Evolutionary conservation across 495 filamentous ascomycete genomes (phyloP).

Genomic region (Cercophora sp.): DNA sequence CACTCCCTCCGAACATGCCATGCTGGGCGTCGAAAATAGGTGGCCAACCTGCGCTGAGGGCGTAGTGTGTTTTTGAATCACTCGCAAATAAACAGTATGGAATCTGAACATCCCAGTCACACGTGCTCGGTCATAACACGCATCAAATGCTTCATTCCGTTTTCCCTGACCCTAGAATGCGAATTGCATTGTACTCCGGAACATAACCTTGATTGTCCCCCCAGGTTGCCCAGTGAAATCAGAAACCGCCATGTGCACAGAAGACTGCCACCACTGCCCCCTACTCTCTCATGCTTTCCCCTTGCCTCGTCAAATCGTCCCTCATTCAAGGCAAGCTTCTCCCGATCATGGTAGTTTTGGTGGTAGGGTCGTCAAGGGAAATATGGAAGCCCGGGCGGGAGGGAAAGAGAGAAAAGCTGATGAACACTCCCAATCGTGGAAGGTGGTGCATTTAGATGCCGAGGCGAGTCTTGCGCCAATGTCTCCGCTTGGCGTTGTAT

Average conservation of each 20-base stretch:
- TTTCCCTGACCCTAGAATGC: slow-evolving; percentile 27
- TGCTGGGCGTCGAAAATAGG: background rate
- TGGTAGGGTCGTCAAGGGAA: too few relatives aligned
- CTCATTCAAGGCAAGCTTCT: slow-evolving; percentile 1
- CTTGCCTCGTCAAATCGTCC: slow-evolving; percentile 7
- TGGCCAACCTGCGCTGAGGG: background rate
- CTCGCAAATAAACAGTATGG: too few relatives aligned
- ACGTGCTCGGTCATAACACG: background rate
- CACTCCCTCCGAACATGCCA: too few relatives aligned
- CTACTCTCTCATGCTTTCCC: background rate
- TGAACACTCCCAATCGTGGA: slow-evolving; percentile 20
- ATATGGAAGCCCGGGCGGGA: too few relatives aligned
- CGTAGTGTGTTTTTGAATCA: too few relatives aligned
- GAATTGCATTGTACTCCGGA: slow-evolving; percentile 16
- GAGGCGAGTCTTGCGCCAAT: slow-evolving; percentile 99
- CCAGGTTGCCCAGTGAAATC: slow-evolving; percentile 16
- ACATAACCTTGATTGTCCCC: background rate
- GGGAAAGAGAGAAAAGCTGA: too few relatives aligned
- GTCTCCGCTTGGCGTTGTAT: slow-evolving; percentile 99
- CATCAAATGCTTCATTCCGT: slow-evolving; percentile 19
- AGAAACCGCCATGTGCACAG: slow-evolving; percentile 14
- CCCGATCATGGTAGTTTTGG: too few relatives aligned
- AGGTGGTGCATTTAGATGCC: slow-evolving; percentile 69
- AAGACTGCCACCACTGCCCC: slow-evolving; percentile 5
- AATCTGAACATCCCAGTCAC: background rate